phyloP scores from a whole-genome alignment of 257 asterid species.

The Salvia miltiorrhiza region DNA sequence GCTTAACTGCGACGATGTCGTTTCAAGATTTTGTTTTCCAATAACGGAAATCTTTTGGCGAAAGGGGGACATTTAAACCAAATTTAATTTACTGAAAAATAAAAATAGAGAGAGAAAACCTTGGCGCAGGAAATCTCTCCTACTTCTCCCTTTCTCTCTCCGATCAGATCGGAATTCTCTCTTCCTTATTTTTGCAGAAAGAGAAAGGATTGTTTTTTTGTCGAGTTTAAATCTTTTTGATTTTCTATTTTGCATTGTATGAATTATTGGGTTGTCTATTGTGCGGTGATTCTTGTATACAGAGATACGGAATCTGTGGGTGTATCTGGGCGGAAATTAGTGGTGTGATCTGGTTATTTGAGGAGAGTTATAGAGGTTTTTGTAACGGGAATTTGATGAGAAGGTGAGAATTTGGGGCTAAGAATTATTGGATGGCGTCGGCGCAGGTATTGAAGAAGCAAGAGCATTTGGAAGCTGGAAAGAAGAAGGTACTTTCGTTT shows the following conservation, averaged over 20 bases:
- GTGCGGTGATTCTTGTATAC: conserved; percentile 19
- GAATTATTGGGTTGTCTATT: background rate
- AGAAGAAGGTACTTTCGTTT: conserved; percentile 44
- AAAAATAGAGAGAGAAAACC: background rate
- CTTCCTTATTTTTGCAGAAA: conserved; percentile 13
- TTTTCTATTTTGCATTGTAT: conserved; percentile 19
- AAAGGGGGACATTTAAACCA: conserved; percentile 16
- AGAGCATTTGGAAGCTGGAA: conserved; percentile 81
- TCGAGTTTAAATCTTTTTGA: background rate
- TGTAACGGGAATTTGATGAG: conserved; percentile 27
- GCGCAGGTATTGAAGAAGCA: conserved; percentile 73
- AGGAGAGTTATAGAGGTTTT: conserved; percentile 24
- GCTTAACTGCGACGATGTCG: conserved; percentile 6
- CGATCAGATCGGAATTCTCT: conserved; percentile 43
- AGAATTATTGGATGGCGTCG: conserved; percentile 64
- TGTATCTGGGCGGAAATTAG: background rate
- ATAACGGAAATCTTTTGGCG: conserved; percentile 23
- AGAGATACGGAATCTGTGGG: conserved; percentile 8
- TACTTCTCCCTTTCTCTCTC: conserved; percentile 27
- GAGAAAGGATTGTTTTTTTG: background rate
- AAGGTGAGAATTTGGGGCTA: conserved; percentile 17
- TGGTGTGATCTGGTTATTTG: conserved; percentile 32
- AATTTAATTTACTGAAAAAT: conserved; percentile 15
- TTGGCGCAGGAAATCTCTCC: conserved; percentile 25
- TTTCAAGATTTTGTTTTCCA: background rate